Base-by-base conservation (phyloP, 306 rosid genomes). In the Cucurbita pepo region DNA sequence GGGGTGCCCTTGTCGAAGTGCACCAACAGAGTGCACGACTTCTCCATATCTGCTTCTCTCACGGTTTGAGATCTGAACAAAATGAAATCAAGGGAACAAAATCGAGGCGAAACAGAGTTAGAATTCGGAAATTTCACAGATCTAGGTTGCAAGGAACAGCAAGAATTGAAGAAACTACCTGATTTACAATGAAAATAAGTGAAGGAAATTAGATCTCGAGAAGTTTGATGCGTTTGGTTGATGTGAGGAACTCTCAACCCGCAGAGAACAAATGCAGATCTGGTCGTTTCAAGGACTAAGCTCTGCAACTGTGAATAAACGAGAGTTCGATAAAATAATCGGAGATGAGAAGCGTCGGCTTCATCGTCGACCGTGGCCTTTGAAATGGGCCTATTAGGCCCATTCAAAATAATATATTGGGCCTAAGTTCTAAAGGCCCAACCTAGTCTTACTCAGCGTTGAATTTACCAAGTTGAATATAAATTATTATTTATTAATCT, bases 1-100 rank as follows among this genome's bases (percentile, higher is more conserved):
- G 97, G 95, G 15, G 97, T 84, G 12, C 92, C 96, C 80, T 91
- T 89, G 91, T 91, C 97, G 84, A 91, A 95, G 84, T 95, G 88
- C 36, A 91, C 95, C 36, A 95, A 78, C 2, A 95, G 85, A 48
- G 85, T 88, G 85, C 97, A 91, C 1, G 99, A 95, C 79, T 95
- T 95, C 81, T 94, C 98, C 96, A 85, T 88, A 50, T 15, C 71
- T 61, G 58, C 44, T 36, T 41, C 47, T 56, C 63, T 56, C 44
- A 30, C 8, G 41, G 47, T 11, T 47, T 77, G 65, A 59, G 78
- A 79, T 79, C 77, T 79, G 72, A 58, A n/a, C 38, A 60, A 8
- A 6, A 8, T 9, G 63, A 25, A 64, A 43, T 25, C 4, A 15
- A 14, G 73, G 72, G 55, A 45, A 12, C 15, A 30, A 18, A 48